Percentiles rank a stretch among this genome's conserved stretches.
Conservation (phyloP, 176 grass and related monocot genomes). For the Microstegium vimineum region DNA sequence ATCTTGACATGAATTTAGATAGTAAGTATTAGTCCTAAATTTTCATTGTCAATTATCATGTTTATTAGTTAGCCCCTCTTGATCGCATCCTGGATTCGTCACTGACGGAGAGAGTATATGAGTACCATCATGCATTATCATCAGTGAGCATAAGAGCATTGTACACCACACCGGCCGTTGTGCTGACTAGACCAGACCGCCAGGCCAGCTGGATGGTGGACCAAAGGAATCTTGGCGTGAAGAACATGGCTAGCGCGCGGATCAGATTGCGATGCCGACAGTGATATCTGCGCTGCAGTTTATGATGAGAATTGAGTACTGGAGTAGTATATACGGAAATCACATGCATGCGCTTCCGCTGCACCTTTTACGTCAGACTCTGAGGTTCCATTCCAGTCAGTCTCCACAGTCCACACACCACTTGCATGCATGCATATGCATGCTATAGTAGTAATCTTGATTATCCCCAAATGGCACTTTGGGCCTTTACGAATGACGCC, state of each 20-base stretch:
- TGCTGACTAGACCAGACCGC: neutral
- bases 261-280: neutral
- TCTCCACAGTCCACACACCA: too few relatives aligned
- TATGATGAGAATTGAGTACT: neutral
- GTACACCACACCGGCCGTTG: neutral
- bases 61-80: too few relatives aligned
- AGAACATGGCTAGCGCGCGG: neutral
- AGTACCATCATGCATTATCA: neutral
- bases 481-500: neutral
- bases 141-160: neutral
- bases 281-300: neutral
- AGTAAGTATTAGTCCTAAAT: too few relatives aligned
- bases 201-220: neutral
- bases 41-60: too few relatives aligned
- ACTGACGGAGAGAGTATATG: too few relatives aligned
- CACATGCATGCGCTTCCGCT: neutral
- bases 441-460: neutral
- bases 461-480: neutral
- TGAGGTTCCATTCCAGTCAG: too few relatives aligned
- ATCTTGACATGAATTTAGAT: too few relatives aligned
- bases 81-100: too few relatives aligned
- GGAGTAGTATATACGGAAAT: too few relatives aligned
- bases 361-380: conserved; percentile 22
- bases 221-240: neutral
- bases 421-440: neutral